Base-by-base conservation (phyloP, 345 rosid species). In the Erysimum cheiranthoides region DNA sequence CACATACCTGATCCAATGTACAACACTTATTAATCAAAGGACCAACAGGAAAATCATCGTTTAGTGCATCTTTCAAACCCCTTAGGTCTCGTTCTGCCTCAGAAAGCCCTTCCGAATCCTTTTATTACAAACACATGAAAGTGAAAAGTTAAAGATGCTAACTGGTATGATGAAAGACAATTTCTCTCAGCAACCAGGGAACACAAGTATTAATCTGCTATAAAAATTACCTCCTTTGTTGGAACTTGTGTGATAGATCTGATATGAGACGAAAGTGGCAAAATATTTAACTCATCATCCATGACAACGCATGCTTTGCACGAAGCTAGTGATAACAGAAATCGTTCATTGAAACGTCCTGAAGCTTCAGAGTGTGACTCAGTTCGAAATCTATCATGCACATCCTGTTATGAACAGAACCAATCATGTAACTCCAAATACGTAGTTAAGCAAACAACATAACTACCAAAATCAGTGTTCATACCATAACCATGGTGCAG, bases 401-500 rank as follows among this genome's bases (percentile, higher is more conserved):
- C 99, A 83, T 95, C 98, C 98, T 95, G 90, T 79, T 53, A 86
- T 68, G 63, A 81, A 51, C 62, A 73, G 36, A 66, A 42, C 35
- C 65, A 60, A 63, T 42, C 71, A 76, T 62, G 70, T 70, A 34
- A 70, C 57, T 73, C 10, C 13, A 73, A 39, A 10, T 43, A 50
- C 66, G 39, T 52, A 63, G 53, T 47, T 42, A 34, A 62, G 36
- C 58, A 61, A 65, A 21, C 21, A 62, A 54, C 34, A 36, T 17
- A 64, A 64, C 6, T 17, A 51, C 58, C 3, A 66, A 43, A 60
- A 30, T 42, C 57, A 49, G 47, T 50, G 35, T 51, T 47, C 86
- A 46, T 92, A 95, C 99, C 99, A 95, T 95, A 53, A 88, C 93
- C 97, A 95, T 92, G 59, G 99, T 92, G 83, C 67, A 95, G 27